These are phyloP conservation scores for Neofusicoccum sp. DNA, from an alignment of 2,329 filamentous ascomycete genomes.

Conservation along the genomic window DNA sequence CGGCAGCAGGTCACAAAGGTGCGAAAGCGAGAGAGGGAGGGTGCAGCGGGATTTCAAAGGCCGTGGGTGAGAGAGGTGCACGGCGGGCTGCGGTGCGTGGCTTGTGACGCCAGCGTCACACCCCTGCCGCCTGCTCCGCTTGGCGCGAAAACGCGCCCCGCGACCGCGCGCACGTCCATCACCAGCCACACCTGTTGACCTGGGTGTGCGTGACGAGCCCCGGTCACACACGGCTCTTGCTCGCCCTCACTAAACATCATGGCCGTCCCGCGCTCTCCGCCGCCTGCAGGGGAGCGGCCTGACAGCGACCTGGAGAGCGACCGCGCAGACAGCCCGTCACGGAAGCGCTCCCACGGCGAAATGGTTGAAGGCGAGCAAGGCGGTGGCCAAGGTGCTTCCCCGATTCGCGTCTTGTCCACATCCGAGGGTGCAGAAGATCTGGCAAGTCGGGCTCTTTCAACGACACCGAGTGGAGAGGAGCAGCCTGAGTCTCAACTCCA, in stretches of 20 bases:
- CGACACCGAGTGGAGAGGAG: conserved; percentile 17
- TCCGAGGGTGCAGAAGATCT: not conserved
- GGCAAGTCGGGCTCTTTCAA: not conserved
- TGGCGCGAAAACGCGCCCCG: not conserved
- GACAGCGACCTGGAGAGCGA: not conserved
- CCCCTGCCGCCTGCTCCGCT: conserved; percentile 4
- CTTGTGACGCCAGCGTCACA: conserved; percentile 7
- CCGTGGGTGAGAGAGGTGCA: not conserved
- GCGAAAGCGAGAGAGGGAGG: not conserved
- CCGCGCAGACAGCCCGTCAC: not conserved
- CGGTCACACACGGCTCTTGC: not conserved
- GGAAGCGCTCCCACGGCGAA: conserved; percentile 17
- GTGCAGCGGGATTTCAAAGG: not conserved
- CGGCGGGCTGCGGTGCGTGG: conserved; percentile 1
- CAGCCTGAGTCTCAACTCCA: conserved; percentile 16
- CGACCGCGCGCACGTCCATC: not conserved
- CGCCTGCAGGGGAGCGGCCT: not conserved
- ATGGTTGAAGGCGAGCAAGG: conserved; percentile 23
- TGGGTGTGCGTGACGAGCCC: not conserved
- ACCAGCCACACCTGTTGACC: conserved; percentile 1
- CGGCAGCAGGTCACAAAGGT: not conserved
- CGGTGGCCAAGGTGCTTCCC: not conserved
- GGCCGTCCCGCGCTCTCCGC: not conserved
- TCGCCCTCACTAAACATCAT: not conserved
- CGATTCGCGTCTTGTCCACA: not conserved